Percentiles rank a stretch among this genome's conserved stretches.
Conservation (phyloP, 2,329 filamentous ascomycete species). For the Fusarium oligoseptatum region DNA sequence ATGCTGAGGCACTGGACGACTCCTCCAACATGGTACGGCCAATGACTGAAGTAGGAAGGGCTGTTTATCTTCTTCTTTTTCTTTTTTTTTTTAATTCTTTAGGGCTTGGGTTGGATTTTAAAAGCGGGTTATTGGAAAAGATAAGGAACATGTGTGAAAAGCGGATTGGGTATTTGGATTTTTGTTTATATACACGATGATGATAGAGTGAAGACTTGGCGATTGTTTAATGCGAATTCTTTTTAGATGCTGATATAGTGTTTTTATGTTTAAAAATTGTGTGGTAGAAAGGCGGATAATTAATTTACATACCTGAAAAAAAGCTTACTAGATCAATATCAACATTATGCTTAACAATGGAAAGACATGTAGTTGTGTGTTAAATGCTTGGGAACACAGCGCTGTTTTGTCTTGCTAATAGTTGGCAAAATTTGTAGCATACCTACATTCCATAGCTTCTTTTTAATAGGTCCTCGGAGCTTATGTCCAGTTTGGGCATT, state of each 20-base stretch:
- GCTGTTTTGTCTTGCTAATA: not conserved
- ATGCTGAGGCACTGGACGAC: constrained; percentile 78
- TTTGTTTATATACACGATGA: not conserved
- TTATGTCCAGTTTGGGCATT: not conserved
- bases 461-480: not conserved
- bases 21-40: constrained; percentile 66
- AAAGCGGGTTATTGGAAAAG: not conserved
- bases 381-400: not conserved
- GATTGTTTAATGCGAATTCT: not conserved
- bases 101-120: not conserved
- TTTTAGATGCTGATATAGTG: not conserved
- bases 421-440: not conserved
- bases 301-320: not conserved
- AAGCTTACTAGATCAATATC: not conserved
- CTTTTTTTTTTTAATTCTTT: not conserved
- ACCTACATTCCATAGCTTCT: not conserved
- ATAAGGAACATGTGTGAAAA: not conserved
- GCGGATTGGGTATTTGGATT: not conserved
- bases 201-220: not conserved
- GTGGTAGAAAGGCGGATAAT: not conserved
- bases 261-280: not conserved
- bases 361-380: not conserved
- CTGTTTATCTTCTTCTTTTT: not conserved
- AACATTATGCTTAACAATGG: not conserved
- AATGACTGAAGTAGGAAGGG: not conserved